phyloP scores from a whole-genome alignment of 352 stramenopile genomes.

The Phytophthora constricta region DNA sequence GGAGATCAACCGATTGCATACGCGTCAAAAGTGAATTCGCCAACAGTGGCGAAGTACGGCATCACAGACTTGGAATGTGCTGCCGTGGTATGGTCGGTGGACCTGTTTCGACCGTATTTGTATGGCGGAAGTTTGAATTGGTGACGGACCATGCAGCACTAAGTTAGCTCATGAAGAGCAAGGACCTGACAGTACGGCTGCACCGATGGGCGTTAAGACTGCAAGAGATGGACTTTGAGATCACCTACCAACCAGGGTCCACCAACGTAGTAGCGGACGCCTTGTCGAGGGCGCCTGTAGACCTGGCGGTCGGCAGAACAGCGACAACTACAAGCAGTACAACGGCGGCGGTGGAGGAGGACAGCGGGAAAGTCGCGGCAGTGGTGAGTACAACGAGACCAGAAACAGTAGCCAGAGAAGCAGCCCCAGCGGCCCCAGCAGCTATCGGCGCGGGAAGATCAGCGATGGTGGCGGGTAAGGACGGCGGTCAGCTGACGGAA shows the following conservation, averaged over 20 bases:
- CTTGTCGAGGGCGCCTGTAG: slow-evolving; percentile 9
- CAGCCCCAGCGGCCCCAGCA: too few relatives aligned
- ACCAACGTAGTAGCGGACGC: slow-evolving; percentile 21
- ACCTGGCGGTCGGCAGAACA: too few relatives aligned
- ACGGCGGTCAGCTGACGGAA: too few relatives aligned
- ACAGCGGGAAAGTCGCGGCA: too few relatives aligned
- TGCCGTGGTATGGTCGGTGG: too few relatives aligned
- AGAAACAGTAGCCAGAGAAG: too few relatives aligned
- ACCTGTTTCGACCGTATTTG: slow-evolving; percentile 26
- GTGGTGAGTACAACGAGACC: too few relatives aligned
- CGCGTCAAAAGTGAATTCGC: slow-evolving; percentile 28
- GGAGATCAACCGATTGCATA: slow-evolving; percentile 23
- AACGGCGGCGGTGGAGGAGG: too few relatives aligned
- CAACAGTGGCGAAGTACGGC: slow-evolving; percentile 22
- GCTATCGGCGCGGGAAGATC: too few relatives aligned
- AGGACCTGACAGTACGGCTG: slow-evolving; percentile 2
- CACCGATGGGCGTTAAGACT: slow-evolving; percentile 25
- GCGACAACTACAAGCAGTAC: too few relatives aligned
- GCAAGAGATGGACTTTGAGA: slow-evolving; percentile 27
- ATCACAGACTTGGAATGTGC: slow-evolving; percentile 39
- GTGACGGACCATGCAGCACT: slow-evolving; percentile 32
- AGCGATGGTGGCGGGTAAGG: too few relatives aligned
- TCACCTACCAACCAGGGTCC: slow-evolving; percentile 10
- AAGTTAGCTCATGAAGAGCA: slow-evolving; percentile 24
- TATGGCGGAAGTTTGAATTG: slow-evolving; percentile 25